Conservation (phyloP, 129 eudicot genomes). For the Heracleum sosnowskyi region DNA sequence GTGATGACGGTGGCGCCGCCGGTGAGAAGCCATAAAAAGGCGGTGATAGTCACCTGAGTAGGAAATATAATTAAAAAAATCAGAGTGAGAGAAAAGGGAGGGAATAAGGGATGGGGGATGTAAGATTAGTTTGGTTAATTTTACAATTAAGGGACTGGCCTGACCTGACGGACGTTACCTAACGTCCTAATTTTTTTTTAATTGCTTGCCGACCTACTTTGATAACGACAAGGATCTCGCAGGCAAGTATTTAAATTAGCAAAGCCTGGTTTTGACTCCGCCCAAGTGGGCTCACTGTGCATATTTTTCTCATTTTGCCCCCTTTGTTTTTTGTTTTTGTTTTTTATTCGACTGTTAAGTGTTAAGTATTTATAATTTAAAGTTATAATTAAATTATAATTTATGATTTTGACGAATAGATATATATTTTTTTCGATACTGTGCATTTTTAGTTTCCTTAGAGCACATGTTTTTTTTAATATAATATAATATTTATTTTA, state of each 20-base stretch:
- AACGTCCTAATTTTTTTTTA: conserved; percentile 26
- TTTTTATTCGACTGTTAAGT: no score
- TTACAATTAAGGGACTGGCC: background rate
- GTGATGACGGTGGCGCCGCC: conserved; percentile 69
- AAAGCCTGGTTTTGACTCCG: background rate
- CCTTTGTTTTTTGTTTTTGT: background rate
- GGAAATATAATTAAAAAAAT: background rate
- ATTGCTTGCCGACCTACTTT: conserved; percentile 25
- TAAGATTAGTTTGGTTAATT: background rate
- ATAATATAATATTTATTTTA: no score
- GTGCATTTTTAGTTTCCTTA: no score
- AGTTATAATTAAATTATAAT: no score
- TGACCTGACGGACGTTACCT: background rate
- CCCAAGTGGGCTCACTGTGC: background rate
- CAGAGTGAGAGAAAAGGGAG: conserved; percentile 31
- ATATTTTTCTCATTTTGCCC: background rate
- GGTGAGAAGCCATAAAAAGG: conserved; percentile 36
- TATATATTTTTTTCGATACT: no score
- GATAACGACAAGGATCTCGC: conserved; percentile 12
- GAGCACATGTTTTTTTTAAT: no score
- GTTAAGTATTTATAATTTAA: no score
- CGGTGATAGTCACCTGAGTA: background rate
- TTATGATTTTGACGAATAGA: no score
- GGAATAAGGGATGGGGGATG: conserved; percentile 17
- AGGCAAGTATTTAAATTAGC: background rate